Conservation (phyloP, 129 eudicot genomes). For the carrot (Daucus carota) region DNA sequence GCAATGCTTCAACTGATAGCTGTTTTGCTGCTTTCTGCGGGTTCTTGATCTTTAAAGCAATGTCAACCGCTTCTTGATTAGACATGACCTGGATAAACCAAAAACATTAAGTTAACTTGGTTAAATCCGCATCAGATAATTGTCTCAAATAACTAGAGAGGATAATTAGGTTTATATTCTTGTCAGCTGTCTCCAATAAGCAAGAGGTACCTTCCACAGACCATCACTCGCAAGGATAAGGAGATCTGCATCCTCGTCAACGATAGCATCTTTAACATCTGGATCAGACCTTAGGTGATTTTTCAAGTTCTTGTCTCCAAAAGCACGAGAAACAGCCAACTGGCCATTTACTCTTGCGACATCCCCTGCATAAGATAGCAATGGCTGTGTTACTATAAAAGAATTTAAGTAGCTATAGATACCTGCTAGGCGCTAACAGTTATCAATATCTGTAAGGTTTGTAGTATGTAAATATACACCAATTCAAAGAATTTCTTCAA, state of each 20-base stretch:
- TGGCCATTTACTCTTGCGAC: constrained; percentile 86
- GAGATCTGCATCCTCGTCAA: constrained; percentile 52
- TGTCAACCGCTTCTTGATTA: constrained; percentile 80
- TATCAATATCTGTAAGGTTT: not conserved
- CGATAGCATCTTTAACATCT: constrained; percentile 39
- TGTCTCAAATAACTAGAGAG: not conserved
- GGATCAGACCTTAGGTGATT: constrained; percentile 68
- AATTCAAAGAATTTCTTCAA: not conserved
- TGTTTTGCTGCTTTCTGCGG: constrained; percentile 81
- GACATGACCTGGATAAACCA: constrained; percentile 52
- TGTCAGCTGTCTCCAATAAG: not conserved
- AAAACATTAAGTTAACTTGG: not conserved
- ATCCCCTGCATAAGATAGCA: constrained; percentile 43
- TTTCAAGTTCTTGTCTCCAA: constrained; percentile 82
- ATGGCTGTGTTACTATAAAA: not conserved
- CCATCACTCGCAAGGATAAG: constrained; percentile 82
- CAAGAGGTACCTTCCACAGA: constrained; percentile 58
- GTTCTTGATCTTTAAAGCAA: constrained; percentile 54
- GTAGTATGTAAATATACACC: not conserved
- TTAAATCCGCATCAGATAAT: not conserved
- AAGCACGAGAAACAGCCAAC: constrained; percentile 87
- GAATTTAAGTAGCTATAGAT: not conserved
- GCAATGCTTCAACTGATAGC: constrained; percentile 57
- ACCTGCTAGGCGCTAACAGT: not conserved
- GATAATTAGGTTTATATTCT: not conserved